phyloP scores from a whole-genome alignment of 1,139 yeast genomes.

The Geotrichum citri-aurantii region DNA sequence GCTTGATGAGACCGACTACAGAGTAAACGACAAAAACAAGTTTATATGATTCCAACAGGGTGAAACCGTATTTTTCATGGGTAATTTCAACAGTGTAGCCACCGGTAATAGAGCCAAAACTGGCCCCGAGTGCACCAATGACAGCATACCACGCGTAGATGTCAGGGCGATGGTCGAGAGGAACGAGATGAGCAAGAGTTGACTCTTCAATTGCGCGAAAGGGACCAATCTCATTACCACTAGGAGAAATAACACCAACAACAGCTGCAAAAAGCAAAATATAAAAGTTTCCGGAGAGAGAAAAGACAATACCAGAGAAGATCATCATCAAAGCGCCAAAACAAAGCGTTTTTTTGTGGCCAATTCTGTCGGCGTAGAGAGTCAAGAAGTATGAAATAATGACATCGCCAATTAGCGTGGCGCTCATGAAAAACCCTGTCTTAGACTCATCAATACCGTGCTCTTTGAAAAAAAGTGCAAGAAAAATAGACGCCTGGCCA shows the following conservation, averaged over 20 bases:
- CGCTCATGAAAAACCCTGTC: constrained; percentile 78
- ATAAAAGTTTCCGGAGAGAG: constrained; percentile 46
- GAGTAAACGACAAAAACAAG: constrained; percentile 55
- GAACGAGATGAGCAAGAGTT: constrained; percentile 73
- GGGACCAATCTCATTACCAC: constrained; percentile 92
- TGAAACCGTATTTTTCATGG: constrained; percentile 22
- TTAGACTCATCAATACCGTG: constrained; percentile 51
- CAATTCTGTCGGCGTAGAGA: constrained; percentile 73
- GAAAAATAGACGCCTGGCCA: constrained; percentile 67
- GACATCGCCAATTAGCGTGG: constrained; percentile 34
- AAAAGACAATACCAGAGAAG: constrained; percentile 60
- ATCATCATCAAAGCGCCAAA: constrained; percentile 68
- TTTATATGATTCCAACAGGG: constrained; percentile 47
- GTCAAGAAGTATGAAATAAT: constrained; percentile 36
- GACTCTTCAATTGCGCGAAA: constrained; percentile 87
- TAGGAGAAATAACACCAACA: constrained; percentile 73
- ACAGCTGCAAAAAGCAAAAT: constrained; percentile 59
- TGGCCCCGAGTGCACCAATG: constrained; percentile 67
- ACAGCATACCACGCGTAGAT: constrained; percentile 68
- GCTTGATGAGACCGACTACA: constrained; percentile 50
- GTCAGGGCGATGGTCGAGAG: constrained; percentile 60
- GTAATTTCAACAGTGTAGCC: constrained; percentile 54
- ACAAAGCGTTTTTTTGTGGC: constrained; percentile 61
- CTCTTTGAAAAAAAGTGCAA: constrained; percentile 60
- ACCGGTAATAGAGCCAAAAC: constrained; percentile 62